Base-by-base conservation (phyloP, 768 basidiomycete species). In the Rhodosporidiobolus sp. region DNA sequence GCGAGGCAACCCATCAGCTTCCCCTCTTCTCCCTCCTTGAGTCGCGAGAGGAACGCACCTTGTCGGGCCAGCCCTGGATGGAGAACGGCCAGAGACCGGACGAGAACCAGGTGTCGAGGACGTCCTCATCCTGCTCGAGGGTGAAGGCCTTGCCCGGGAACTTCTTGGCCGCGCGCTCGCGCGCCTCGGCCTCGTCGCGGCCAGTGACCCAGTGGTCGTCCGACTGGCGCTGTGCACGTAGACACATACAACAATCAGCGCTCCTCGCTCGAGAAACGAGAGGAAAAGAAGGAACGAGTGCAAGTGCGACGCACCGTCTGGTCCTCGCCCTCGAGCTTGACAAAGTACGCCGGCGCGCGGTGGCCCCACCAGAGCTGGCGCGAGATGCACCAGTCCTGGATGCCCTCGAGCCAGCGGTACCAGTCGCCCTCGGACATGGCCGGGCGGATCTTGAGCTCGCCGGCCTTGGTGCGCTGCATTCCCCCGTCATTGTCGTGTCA, bases 341-440 rank as follows among this genome's bases (percentile, higher is more conserved):
- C 89, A 71, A 93, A 90, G 83, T 96, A 98, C 0, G 94, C 96
- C 4, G 96, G 96, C 80, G 88, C 90, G 67, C 96, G 88, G 79
- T 98, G 95, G 38, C 96, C 95, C 95, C 95, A 98, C 96, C 96
- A 99, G 26, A 98, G 85, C 79, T 99, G 96, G 65, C 96, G 90
- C 4, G 96, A 98, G 78, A 98, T 89, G 83, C 96, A 99, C 96
- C 96, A 99, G 79, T 98, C 96, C 82, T 97, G 93, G 70, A 96
- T 92, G 75, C 86, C 87, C 75, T 94, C 92, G 49, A 98, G 83
- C 95, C 96, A 98, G 68, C 92, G 86, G 80, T 90, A 94, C 94
- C 94, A 98, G 52, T 99, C 95, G 55, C 86, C 87, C 78, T 96
- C 95, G 16, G 90, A 94, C 62, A 86, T 85, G 77, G 91, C 90